These are phyloP conservation scores for Pestalotiopsis sp. DNA, from an alignment of 2,329 filamentous ascomycete genomes.

Conservation along the genomic window DNA sequence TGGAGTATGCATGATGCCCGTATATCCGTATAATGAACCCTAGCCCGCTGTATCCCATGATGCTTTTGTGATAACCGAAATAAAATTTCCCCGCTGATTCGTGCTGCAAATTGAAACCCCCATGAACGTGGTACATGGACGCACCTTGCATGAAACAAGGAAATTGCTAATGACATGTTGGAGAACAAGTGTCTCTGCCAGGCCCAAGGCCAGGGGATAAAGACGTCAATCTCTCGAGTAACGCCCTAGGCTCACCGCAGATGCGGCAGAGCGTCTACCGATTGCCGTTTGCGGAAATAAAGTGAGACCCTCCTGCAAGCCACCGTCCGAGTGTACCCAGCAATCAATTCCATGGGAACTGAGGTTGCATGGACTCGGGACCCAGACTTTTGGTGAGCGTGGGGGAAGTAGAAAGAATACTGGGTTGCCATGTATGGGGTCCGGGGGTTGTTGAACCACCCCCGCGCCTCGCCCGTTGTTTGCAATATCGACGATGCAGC, in stretches of 20 bases:
- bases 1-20: slow-evolving; percentile 1
- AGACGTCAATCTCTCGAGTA: no score
- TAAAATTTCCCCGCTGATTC: neutral
- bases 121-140: neutral
- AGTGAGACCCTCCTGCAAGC: neutral
- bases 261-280: slow-evolving; percentile 6
- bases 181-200: neutral
- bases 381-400: neutral
- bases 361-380: neutral
- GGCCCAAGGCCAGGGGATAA: neutral
- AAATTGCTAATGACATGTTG: slow-evolving; percentile 6
- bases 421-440: neutral
- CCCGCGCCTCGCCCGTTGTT: slow-evolving; percentile 1
- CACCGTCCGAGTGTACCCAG: neutral
- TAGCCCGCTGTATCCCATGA: neutral
- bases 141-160: slow-evolving; percentile 1
- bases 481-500: slow-evolving; percentile 6
- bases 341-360: neutral
- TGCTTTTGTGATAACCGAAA: slow-evolving; percentile 1
- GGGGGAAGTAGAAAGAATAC: neutral
- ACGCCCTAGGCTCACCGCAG: neutral
- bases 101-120: neutral
- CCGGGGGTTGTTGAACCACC: neutral
- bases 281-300: slow-evolving; percentile 10
- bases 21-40: neutral